Percentiles rank a stretch among this genome's conserved stretches.
Conservation (phyloP, 306 rosid species). For the Arachis stenosperma region DNA sequence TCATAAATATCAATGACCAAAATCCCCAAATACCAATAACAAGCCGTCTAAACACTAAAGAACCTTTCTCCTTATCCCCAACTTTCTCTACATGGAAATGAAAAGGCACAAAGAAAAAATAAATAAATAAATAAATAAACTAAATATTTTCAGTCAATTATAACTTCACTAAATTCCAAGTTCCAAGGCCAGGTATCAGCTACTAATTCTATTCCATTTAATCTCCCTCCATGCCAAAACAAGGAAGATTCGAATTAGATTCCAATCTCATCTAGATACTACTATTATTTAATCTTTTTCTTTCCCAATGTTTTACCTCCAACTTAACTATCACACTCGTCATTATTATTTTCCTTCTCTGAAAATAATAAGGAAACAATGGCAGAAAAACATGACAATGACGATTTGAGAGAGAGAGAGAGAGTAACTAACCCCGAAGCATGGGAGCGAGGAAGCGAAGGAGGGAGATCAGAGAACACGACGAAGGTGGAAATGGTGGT, state of each 20-base stretch:
- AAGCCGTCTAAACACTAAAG: background rate
- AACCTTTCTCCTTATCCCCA: background rate
- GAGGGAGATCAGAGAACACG: slow-evolving; percentile 45
- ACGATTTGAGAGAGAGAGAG: background rate
- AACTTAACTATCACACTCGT: background rate
- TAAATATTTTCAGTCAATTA: background rate
- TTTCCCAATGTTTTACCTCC: background rate
- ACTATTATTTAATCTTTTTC: too few relatives aligned
- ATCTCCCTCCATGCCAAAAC: background rate
- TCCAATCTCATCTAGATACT: too few relatives aligned
- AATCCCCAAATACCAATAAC: background rate
- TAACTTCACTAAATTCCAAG: background rate
- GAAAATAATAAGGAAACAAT: too few relatives aligned
- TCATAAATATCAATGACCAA: background rate
- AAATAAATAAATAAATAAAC: background rate
- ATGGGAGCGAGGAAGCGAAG: slow-evolving; percentile 36
- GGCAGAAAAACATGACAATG: background rate
- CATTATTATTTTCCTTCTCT: too few relatives aligned
- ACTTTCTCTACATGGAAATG: background rate
- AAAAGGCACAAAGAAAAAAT: background rate
- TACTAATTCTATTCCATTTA: background rate
- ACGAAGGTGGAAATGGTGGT: slow-evolving; percentile 47
- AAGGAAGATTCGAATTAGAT: background rate
- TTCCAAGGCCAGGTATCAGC: background rate
- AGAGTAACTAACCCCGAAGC: slow-evolving; percentile 49